These are phyloP conservation scores for Medicago lupulina DNA, from an alignment of 306 rosid species.

Conservation along the genomic window DNA sequence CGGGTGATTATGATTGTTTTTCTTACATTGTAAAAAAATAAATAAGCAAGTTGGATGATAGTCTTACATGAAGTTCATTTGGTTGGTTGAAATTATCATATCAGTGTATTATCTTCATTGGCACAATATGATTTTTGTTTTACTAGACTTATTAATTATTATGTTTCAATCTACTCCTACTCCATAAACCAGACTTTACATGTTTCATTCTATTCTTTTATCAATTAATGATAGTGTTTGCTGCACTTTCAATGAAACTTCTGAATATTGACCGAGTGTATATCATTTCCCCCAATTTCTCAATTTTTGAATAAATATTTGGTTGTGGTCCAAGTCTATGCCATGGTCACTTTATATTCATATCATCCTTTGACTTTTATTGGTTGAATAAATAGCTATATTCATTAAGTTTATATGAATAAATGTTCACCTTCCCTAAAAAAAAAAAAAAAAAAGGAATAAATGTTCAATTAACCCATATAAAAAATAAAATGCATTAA, in stretches of 20 bases:
- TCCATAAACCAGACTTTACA: neutral
- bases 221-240: neutral
- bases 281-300: neutral
- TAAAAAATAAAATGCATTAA: too few relatives aligned
- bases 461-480: too few relatives aligned
- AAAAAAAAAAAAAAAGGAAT: too few relatives aligned
- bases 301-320: neutral
- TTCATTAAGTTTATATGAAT: too few relatives aligned
- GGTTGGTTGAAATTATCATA: neutral
- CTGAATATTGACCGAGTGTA: neutral
- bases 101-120: neutral
- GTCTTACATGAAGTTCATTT: neutral
- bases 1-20: neutral
- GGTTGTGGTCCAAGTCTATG: neutral
- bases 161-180: too few relatives aligned
- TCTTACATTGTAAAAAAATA: too few relatives aligned
- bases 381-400: too few relatives aligned
- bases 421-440: too few relatives aligned
- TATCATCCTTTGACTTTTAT: too few relatives aligned
- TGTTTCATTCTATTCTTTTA: neutral
- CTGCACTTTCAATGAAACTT: slow-evolving; percentile 26
- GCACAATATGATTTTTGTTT: neutral
- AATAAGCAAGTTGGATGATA: too few relatives aligned
- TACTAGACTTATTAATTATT: neutral
- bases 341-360: neutral